Base-by-base conservation (phyloP, 768 basidiomycete genomes). In the Melanogaster broomeanus region DNA sequence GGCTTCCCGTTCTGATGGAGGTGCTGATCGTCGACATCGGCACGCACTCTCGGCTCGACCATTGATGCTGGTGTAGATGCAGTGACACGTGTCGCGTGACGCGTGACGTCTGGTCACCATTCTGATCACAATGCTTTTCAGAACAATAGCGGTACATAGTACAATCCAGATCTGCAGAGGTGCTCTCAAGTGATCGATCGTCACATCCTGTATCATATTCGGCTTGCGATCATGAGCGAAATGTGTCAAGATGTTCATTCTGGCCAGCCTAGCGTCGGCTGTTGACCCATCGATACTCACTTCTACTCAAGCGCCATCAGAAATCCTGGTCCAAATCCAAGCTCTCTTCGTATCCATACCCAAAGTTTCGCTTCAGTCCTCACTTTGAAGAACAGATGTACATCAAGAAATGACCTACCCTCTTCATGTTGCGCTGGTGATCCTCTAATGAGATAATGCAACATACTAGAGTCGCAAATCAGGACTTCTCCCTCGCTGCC, bases 371-470 rank as follows among this genome's bases (percentile, higher is more conserved):
- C 22, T 89, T 77, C 62, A 70, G 60, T 1, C 85, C 87, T 5
- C 73, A 78, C 40, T 81, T 87, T 52, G 88, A 88, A 0, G 88
- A 90, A 65, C 76, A 76, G 6, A 61, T 85, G n/a, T 62, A 64
- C 4, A 78, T 77, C 4, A 82, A 77, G 61, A 78, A 74, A 51
- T 67, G 71, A 4, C 83, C 88, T 1, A 69, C 70, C 0, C 64
- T 82, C 7, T 89, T 83, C 60, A 44, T 88, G 12, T 74, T 84
- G 43, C 69, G 69, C 10, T 85, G 83, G 79, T 57, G 69, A 12
- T 46, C 63, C 4, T 39, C 41, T 13, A 22, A 35, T 19, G 39
- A 33, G 12, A 35, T 34, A 13, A 51, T 49, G 7, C 33, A 15
- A 34, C 16, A 50, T 49, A 3, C 48, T 58, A 46, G 37, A 7